Evolutionary conservation across 345 rosid genomes (phyloP).

Genomic region (Eucalyptus pauciflora): DNA sequence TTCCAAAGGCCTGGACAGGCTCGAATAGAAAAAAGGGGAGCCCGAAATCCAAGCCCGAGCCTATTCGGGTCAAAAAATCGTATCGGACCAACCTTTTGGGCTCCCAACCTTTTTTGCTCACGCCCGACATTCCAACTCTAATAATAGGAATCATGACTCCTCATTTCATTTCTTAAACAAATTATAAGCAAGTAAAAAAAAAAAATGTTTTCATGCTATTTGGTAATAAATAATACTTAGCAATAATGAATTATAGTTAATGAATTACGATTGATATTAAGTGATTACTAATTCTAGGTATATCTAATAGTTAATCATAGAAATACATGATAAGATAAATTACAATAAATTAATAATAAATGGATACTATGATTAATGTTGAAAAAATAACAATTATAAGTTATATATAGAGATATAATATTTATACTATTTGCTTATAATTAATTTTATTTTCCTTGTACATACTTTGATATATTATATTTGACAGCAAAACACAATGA

Average conservation of each 20-base stretch:
- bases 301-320: not conserved
- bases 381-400: not conserved
- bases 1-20: not conserved
- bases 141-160: not conserved
- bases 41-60: not conserved
- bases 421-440: not conserved
- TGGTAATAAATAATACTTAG: not conserved
- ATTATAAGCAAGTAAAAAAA: not conserved
- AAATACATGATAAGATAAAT: not conserved
- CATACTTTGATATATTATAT: not conserved
- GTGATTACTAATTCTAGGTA: not conserved
- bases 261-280: not conserved
- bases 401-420: not conserved
- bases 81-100: not conserved
- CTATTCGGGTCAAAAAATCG: not conserved
- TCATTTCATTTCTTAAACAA: not conserved
- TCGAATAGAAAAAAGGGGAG: not conserved
- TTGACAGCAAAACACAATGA: not conserved
- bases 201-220: not conserved
- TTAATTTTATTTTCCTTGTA: not conserved
- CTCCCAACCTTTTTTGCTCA: not conserved
- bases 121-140: not conserved
- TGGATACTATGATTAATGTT: not conserved
- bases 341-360: not conserved
- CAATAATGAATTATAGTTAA: not conserved